Evolutionary conservation across 2,329 filamentous ascomycete genomes (phyloP), one percentile per base, ranked within the genome.

Genomic region (Lecanicillium sp.): DNA sequence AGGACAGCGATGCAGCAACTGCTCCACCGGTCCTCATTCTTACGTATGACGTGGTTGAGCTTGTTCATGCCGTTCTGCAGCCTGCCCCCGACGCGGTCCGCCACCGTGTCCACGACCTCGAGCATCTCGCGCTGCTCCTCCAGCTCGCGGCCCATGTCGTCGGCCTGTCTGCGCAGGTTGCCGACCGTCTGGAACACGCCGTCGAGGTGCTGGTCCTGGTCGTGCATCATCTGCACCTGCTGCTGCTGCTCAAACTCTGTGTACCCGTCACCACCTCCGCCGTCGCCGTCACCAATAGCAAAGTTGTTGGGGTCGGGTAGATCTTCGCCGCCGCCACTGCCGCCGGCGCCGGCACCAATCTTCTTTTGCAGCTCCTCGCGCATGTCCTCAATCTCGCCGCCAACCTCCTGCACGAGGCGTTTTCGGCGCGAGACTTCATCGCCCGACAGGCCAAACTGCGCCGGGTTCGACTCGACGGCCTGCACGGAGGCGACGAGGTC

Each of bases 51-150:
- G 60, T 84, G 77, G 48, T 81, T 79, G 52, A 98, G 78, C 66
- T 85, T 90, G 64, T 86, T 83, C 68, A 97, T 78, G 15, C 92
- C 92, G 40, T 74, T 87, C 65, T 87, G 79, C 53, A 98, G 63
- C 56, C 92, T 81, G 2, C 87, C 85, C 12, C 87, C 85, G 2
- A 98, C 88, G 25, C 90, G 74, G 59, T 97, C 89, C 4, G 87
- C 87, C 41, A 94, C 70, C 20, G 72, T 75, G 61, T 97, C 90
- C 29, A 94, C 84, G 37, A 85, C 81, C 46, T 92, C 81, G 41
- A 98, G 71, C 75, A 97, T 83, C 60, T 88, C 86, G 17, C 74
- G 75, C 70, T 98, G 92, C 66, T 98, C 92, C 63, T 96, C 94
- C 33, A 98, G 70, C 67, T 98, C 92, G 41, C 90, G 72, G 2